phyloP scores from a whole-genome alignment of 495 filamentous ascomycete genomes.

The Aspergillus sclerotioniger region DNA sequence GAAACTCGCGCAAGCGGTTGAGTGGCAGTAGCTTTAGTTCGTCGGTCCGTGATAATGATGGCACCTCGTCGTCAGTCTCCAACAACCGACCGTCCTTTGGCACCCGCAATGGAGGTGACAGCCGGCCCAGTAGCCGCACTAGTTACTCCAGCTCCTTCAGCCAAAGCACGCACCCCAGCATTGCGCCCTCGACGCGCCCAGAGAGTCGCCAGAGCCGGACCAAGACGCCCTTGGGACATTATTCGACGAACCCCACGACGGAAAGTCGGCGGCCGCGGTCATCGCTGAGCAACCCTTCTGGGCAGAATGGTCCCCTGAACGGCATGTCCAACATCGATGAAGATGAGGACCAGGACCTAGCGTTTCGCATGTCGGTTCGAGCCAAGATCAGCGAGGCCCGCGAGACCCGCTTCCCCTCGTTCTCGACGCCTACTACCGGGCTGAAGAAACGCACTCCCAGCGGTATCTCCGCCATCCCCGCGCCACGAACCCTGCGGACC shows the following conservation, averaged over 20 bases:
- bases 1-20: constrained; percentile 63
- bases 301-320: constrained; percentile 30
- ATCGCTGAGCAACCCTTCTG: constrained; percentile 44
- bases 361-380: constrained; percentile 37
- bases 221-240: constrained; percentile 61
- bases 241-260: constrained; percentile 43
- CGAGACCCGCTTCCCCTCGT: constrained; percentile 32
- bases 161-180: constrained; percentile 37
- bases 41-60: constrained; percentile 49
- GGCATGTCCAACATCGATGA: constrained; percentile 47
- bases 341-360: constrained; percentile 41
- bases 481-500: constrained; percentile 50
- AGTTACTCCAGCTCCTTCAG: constrained; percentile 47
- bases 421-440: not conserved
- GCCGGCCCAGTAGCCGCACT: constrained; percentile 48
- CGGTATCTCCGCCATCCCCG: constrained; percentile 51
- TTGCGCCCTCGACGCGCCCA: constrained; percentile 39
- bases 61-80: constrained; percentile 43
- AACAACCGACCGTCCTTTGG: constrained; percentile 53
- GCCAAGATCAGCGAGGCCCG: constrained; percentile 26
- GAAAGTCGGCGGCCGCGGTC: constrained; percentile 49
- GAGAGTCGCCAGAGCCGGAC: constrained; percentile 72
- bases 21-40: constrained; percentile 60
- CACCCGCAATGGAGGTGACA: constrained; percentile 39
- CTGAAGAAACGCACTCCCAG: constrained; percentile 53